A percentile compares a stretch with the other conserved stretches of the same genome.
These are phyloP conservation scores for Trichopus zeylanicus DNA, from an alignment of 116 monocot genomes.

Conservation along the genomic window DNA sequence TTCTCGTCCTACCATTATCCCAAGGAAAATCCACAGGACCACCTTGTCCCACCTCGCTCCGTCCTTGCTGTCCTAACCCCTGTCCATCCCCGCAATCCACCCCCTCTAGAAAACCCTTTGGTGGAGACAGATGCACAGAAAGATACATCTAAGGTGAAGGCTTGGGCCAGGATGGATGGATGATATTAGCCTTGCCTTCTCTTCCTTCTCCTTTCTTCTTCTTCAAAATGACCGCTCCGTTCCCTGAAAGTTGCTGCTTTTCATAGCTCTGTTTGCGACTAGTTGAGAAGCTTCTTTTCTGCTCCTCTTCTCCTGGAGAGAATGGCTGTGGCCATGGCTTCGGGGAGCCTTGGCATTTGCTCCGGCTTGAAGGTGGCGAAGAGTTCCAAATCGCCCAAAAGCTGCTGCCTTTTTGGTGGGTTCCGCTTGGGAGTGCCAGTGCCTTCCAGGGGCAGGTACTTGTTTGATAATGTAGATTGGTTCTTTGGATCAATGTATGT, in stretches of 20 bases:
- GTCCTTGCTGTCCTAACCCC: neutral
- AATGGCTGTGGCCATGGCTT: constrained; percentile 29
- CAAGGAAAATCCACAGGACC: too few species aligned
- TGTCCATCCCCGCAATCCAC: neutral
- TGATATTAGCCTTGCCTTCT: neutral
- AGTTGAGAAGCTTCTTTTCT: neutral
- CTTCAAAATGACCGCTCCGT: neutral
- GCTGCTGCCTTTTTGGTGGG: neutral
- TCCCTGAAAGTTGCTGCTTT: neutral
- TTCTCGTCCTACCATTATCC: too few species aligned
- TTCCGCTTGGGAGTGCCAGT: neutral
- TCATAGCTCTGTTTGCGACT: neutral
- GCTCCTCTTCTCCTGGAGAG: neutral
- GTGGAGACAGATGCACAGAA: neutral
- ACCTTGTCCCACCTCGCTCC: too few species aligned
- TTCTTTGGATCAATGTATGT: too few species aligned
- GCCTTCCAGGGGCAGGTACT: neutral
- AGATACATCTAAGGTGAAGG: neutral
- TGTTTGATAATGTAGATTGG: neutral
- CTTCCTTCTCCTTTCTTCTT: neutral
- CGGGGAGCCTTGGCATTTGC: constrained; percentile 14
- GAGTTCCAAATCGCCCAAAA: neutral
- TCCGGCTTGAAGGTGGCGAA: constrained; percentile 10
- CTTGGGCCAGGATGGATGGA: constrained; percentile 2
- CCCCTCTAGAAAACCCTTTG: neutral